Conservation (phyloP, 768 basidiomycete genomes). For the Myochromella boudieri region DNA sequence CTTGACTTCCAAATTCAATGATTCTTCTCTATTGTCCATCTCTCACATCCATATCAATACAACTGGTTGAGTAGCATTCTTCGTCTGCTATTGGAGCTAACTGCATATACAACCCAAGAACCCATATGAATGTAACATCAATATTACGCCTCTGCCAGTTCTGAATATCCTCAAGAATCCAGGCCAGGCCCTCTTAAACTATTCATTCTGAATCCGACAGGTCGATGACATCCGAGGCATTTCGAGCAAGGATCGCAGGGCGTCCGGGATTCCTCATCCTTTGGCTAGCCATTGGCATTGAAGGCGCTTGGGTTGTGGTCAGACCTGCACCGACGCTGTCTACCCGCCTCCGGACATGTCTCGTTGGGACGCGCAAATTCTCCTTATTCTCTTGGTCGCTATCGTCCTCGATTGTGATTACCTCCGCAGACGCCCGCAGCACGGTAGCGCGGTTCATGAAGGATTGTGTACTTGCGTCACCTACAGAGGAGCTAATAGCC, state of each 20-base stretch:
- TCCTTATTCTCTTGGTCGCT: slow-evolving; percentile 63
- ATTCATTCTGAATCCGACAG: slow-evolving; percentile 50
- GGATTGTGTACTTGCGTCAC: slow-evolving; percentile 2
- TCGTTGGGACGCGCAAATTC: slow-evolving; percentile 52
- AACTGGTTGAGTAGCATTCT: slow-evolving; percentile 14
- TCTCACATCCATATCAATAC: slow-evolving; percentile 14
- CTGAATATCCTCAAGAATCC: no score
- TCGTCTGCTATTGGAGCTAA: slow-evolving; percentile 9
- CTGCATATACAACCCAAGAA: slow-evolving; percentile 10
- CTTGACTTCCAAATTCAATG: no score
- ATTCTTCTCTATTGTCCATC: no score
- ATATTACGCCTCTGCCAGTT: background rate
- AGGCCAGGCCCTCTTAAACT: no score
- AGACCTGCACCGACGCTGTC: slow-evolving; percentile 13
- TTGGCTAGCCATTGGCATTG: no score
- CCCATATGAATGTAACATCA: slow-evolving; percentile 3
- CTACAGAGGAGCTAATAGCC: slow-evolving; percentile 3
- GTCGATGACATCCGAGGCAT: slow-evolving; percentile 52
- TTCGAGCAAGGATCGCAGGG: slow-evolving; percentile 20
- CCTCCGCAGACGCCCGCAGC: no score
- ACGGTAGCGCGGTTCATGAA: background rate
- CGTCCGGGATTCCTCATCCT: slow-evolving; percentile 11
- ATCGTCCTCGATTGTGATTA: slow-evolving; percentile 43
- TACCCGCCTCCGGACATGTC: slow-evolving; percentile 47
- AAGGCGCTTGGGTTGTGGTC: no score